Evolutionary conservation across 345 rosid species (phyloP), one percentile per base, ranked within the genome.

Genomic region (Populus nigra): DNA sequence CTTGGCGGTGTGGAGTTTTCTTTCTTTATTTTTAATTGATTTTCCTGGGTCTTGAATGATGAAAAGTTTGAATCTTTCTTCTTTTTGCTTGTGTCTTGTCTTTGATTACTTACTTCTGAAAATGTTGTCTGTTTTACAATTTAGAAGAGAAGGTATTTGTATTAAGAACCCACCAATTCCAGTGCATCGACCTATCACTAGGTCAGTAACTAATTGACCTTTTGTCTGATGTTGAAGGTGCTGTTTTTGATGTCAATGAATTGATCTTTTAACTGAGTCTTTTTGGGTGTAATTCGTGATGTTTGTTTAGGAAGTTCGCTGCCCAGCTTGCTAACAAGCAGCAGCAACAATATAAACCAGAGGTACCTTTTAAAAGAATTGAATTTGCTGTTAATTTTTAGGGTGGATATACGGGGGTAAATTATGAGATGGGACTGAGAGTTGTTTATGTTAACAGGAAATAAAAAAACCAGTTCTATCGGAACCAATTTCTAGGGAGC

Each of bases 151-250:
- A 83, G 91, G 75, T 76, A 47, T 75, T 18, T 83, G 84, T 74
- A 84, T 85, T 38, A 92, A 90, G 81, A 89, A 82, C 80, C 85
- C 84, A 67, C 84, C 87, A 55, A 79, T 86, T 68, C 91, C 91
- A 10, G 86, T 77, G 38, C 94, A 93, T 86, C 87, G 97, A 80
- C 97, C 98, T 29, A 84, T 96, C 43, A 96, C 98, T 50, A 89
- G 99, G 96, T 93, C 66, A 76, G 87, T 73, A 67, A 13, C 77
- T 71, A n/a, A 57, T 57, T 57, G 43, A 8, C 41, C 63, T 73
- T 65, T 16, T 7, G 68, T 13, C 12, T 68, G 50, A 55, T 16
- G n/a, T 55, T 69, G 36, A 25, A 11, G 5, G 50, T 68, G 35
- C 39, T 27, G 2, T 53, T 23, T 31, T 36, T 31, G 22, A 18